Percentiles rank a stretch among this genome's conserved stretches.
Evolutionary conservation across 805 yeast species (phyloP).

Genomic region (Ogataea thermomethanolica): DNA sequence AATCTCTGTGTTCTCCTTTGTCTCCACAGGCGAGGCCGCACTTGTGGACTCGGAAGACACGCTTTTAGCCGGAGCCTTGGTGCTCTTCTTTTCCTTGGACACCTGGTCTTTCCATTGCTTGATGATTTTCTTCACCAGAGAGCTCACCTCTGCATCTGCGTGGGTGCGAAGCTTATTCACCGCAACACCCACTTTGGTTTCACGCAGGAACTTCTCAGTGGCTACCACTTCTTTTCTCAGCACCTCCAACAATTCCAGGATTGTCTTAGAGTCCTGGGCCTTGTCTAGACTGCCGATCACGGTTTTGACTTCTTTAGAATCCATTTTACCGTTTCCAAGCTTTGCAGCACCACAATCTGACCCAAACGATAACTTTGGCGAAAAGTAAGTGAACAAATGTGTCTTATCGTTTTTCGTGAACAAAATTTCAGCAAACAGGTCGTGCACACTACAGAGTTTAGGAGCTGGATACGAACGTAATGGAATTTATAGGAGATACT

Average conservation of each 20-base stretch:
- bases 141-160: constrained; percentile 60
- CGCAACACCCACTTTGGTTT: constrained; percentile 95
- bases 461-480: neutral
- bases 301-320: constrained; percentile 67
- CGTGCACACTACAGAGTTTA: constrained; percentile 1
- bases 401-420: constrained; percentile 3
- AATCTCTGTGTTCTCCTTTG: constrained; percentile 11
- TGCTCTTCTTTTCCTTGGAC: constrained; percentile 51
- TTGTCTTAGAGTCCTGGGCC: constrained; percentile 59
- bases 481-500: constrained; percentile 3
- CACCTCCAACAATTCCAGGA: constrained; percentile 60
- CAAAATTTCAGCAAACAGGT: constrained; percentile 8
- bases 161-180: constrained; percentile 83
- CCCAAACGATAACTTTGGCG: constrained; percentile 40
- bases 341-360: constrained; percentile 33
- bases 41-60: constrained; percentile 15
- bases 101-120: constrained; percentile 89
- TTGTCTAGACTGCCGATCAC: constrained; percentile 73
- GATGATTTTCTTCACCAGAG: constrained; percentile 77
- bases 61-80: constrained; percentile 15
- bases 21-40: constrained; percentile 13
- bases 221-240: constrained; percentile 75
- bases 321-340: constrained; percentile 40
- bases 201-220: constrained; percentile 79
- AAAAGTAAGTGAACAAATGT: constrained; percentile 45